A percentile compares a stretch with the other conserved stretches of the same genome.
Conservation (phyloP, 1,139 yeast genomes). For the Kurtzmaniella quercitrusa region DNA sequence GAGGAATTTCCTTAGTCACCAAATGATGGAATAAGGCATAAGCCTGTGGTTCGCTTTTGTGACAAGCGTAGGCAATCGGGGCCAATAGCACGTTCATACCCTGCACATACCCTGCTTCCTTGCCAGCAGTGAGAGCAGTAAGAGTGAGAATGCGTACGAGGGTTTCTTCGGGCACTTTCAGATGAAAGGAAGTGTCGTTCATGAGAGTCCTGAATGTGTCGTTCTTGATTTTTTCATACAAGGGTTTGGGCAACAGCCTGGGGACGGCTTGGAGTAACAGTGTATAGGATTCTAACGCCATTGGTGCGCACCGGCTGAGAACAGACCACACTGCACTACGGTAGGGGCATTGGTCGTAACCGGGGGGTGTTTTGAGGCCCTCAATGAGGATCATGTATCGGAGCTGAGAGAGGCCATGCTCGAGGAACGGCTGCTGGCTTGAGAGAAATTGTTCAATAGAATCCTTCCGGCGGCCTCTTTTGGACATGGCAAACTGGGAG, state of each 20-base stretch:
- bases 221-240: constrained; percentile 70
- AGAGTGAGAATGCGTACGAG: constrained; percentile 68
- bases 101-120: constrained; percentile 65
- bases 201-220: constrained; percentile 86
- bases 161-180: constrained; percentile 63
- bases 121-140: constrained; percentile 52
- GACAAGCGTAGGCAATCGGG: constrained; percentile 70
- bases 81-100: constrained; percentile 89
- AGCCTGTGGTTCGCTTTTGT: constrained; percentile 82
- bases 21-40: constrained; percentile 64
- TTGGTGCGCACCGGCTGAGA: constrained; percentile 59
- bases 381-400: constrained; percentile 76
- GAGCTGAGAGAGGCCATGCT: constrained; percentile 71
- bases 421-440: constrained; percentile 57
- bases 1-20: constrained; percentile 61
- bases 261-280: constrained; percentile 56
- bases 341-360: constrained; percentile 57
- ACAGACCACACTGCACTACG: constrained; percentile 82
- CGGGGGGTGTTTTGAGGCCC: constrained; percentile 56
- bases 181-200: constrained; percentile 65
- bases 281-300: constrained; percentile 50
- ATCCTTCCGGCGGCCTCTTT: constrained; percentile 52
- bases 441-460: constrained; percentile 62
- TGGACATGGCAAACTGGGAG: no score
- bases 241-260: constrained; percentile 33